These are phyloP conservation scores for Arthrobotrys sinensis DNA, from an alignment of 2,329 filamentous ascomycete species.

Conservation along the genomic window DNA sequence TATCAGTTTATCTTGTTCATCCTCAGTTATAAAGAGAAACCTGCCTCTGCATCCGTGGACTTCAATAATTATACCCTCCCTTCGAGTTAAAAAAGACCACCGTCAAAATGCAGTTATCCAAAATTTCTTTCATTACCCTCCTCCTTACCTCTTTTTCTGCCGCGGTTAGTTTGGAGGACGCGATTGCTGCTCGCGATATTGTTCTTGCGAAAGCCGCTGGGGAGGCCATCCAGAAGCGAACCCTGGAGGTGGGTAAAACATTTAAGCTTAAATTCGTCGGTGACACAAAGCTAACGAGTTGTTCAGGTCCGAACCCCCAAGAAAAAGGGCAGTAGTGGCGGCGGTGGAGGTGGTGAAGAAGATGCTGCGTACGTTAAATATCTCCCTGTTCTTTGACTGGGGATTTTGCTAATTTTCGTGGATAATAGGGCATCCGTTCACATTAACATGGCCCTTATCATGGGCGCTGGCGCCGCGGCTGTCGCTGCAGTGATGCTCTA, in stretches of 20 bases:
- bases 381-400: not conserved
- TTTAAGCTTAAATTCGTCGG: slow-evolving; percentile 18
- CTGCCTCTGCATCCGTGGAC: no score
- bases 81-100: not conserved
- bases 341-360: slow-evolving; percentile 12
- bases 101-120: slow-evolving; percentile 48
- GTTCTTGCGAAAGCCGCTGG: slow-evolving; percentile 24
- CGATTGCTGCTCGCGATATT: slow-evolving; percentile 7
- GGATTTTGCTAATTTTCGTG: slow-evolving; percentile 9
- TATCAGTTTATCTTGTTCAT: not conserved
- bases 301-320: slow-evolving; percentile 20
- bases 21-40: no score
- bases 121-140: slow-evolving; percentile 22
- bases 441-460: slow-evolving; percentile 37
- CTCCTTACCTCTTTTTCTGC: slow-evolving; percentile 34
- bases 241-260: slow-evolving; percentile 33
- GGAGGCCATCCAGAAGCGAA: slow-evolving; percentile 30
- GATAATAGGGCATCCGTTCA: slow-evolving; percentile 24
- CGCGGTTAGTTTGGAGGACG: slow-evolving; percentile 14
- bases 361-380: slow-evolving; percentile 35
- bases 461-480: slow-evolving; percentile 29
- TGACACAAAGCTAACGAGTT: slow-evolving; percentile 18
- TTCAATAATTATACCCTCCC: not conserved
- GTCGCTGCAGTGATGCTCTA: slow-evolving; percentile 47
- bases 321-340: slow-evolving; percentile 2